These are phyloP conservation scores for Digitaria exilis DNA, from an alignment of 202 grass and related monocot species.

Conservation along the genomic window DNA sequence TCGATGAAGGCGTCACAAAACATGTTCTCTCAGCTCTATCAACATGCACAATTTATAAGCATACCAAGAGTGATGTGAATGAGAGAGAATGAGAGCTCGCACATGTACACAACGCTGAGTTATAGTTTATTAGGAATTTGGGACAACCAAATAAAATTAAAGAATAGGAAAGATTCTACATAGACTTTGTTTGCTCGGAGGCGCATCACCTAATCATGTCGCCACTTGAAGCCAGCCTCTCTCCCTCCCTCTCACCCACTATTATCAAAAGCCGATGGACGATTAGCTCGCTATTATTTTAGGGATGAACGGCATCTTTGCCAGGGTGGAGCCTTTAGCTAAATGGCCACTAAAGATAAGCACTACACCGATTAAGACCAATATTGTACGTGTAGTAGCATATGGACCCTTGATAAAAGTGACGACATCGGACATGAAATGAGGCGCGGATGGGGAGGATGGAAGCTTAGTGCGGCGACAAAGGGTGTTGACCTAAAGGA, in stretches of 20 bases:
- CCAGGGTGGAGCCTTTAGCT: constrained; percentile 51
- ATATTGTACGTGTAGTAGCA: constrained; percentile 36
- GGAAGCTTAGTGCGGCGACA: constrained; percentile 33
- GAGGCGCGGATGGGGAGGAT: constrained; percentile 29
- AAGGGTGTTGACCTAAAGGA: constrained; percentile 50
- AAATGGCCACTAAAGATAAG: constrained; percentile 58
- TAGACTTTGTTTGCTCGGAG: constrained; percentile 55
- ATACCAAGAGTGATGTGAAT: neutral
- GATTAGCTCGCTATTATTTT: constrained; percentile 54
- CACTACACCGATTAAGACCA: constrained; percentile 50
- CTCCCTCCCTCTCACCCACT: constrained; percentile 7
- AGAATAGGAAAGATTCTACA: constrained; percentile 37
- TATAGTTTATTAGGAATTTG: constrained; percentile 27
- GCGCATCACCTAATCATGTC: constrained; percentile 61
- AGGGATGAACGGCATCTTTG: constrained; percentile 55
- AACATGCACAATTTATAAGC: neutral
- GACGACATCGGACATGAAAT: constrained; percentile 43
- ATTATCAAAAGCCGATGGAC: constrained; percentile 42
- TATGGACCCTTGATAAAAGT: constrained; percentile 53
- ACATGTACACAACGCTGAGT: neutral
- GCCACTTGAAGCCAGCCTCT: constrained; percentile 43
- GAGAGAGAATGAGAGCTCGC: constrained; percentile 4
- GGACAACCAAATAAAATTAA: constrained; percentile 7
- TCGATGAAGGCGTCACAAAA: neutral
- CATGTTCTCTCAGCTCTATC: neutral